Conservation (phyloP, 352 stramenopile species). For the Phytopythium delawarense region DNA sequence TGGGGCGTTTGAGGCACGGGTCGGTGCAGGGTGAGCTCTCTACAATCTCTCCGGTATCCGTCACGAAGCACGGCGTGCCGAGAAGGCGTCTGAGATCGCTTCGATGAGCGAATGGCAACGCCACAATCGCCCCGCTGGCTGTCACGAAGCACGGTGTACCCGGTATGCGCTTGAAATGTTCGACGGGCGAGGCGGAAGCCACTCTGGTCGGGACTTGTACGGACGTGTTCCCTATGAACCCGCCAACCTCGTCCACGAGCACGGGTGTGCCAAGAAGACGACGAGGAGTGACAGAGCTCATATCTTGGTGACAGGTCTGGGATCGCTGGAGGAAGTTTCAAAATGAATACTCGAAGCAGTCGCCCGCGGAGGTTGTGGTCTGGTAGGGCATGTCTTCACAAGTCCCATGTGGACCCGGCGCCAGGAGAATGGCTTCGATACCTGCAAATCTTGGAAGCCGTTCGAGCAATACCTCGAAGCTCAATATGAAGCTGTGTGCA, state of each 20-base stretch:
- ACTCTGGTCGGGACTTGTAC: background rate
- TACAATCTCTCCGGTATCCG: background rate
- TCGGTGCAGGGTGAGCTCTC: background rate
- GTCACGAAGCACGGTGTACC: constrained; percentile 1
- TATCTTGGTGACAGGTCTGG: background rate
- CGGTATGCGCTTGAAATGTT: background rate
- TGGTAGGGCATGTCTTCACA: too few species aligned
- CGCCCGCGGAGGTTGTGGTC: too few species aligned
- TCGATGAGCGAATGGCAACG: background rate
- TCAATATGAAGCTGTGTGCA: too few species aligned
- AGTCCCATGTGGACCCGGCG: too few species aligned
- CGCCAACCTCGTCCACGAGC: background rate
- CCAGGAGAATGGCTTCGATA: too few species aligned
- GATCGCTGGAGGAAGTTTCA: background rate
- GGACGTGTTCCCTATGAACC: background rate
- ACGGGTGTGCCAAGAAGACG: background rate
- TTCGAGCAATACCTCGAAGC: too few species aligned
- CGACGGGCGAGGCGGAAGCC: background rate
- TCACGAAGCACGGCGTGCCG: constrained; percentile 4
- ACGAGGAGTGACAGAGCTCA: background rate
- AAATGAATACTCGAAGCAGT: background rate
- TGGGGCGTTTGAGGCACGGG: background rate
- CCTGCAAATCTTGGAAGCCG: too few species aligned
- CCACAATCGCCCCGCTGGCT: background rate
- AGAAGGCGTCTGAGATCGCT: background rate